These are phyloP conservation scores for Hypholoma sublateritium DNA, from an alignment of 768 basidiomycete genomes.

Conservation along the genomic window DNA sequence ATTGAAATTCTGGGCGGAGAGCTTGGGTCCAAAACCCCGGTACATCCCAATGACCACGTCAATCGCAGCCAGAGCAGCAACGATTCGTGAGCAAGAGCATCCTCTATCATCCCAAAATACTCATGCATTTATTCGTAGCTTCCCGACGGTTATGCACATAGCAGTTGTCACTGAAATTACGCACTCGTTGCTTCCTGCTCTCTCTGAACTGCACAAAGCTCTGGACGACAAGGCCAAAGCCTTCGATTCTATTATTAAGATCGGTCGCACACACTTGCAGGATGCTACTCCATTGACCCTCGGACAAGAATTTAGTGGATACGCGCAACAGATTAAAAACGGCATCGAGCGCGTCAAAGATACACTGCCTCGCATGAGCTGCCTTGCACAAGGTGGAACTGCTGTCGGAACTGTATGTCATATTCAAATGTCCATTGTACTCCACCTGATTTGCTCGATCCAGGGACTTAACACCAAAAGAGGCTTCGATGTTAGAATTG, in stretches of 20 bases:
- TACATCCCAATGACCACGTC: conserved; percentile 99
- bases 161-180: conserved; percentile 91
- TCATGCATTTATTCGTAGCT: conserved; percentile 44
- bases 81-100: conserved; percentile 71
- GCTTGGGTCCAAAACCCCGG: conserved; percentile 93
- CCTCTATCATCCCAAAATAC: neutral
- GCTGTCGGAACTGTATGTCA: conserved; percentile 91
- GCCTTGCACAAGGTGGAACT: conserved; percentile 96
- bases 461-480: conserved; percentile 96
- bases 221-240: conserved; percentile 78
- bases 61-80: conserved; percentile 99
- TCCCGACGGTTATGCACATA: conserved; percentile 99
- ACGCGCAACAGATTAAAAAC: conserved; percentile 92
- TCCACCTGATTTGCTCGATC: conserved; percentile 11
- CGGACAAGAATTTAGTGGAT: conserved; percentile 98
- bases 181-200: conserved; percentile 77
- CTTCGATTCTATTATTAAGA: conserved; percentile 95
- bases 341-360: conserved; percentile 83
- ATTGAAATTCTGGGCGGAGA: conserved; percentile 96
- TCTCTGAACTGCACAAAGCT: conserved; percentile 81
- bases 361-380: conserved; percentile 81
- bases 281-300: conserved; percentile 97
- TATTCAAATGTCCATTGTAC: neutral
- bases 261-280: conserved; percentile 96
- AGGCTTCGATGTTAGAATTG: conserved; percentile 95